Base-by-base conservation (phyloP, 129 eudicot species). In the Centrapalus pauciflorus region DNA sequence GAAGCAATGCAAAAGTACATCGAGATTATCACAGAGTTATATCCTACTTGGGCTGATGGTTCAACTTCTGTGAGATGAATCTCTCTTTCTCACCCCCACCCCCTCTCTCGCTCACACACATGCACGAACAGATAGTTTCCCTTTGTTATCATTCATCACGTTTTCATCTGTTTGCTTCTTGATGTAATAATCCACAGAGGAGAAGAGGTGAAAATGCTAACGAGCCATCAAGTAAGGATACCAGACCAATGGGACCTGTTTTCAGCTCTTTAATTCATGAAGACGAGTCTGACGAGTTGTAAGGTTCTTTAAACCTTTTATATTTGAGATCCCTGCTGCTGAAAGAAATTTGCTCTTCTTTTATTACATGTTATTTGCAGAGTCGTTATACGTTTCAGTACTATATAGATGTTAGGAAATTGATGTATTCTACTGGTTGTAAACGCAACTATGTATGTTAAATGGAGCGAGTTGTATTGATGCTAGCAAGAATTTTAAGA, bases 1-100 rank as follows among this genome's bases (percentile, higher is more conserved):
- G 96, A 93, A 75, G 98, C 98, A 37, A 93, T 93, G 98, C 74
- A 80, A 80, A 86, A 88, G 79, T 88, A 93, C 61, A 49, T 93
- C 64, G 92, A 79, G n/a, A 85, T 85, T 41, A 77, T 93, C 26
- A 81, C 89, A 8, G 78, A 81, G 54, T 67, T 93, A 33, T 84
- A 67, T 73, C 98, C 98, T 25, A 55, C 82, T 33, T 93, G 98
- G 98, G 70, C 61, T 51, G 77, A 52, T 70, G 96, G 92, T 70
- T 73, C 78, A 55, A 65, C 72, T 43, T 43, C 66, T 72, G 96
- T 93, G 75, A 85, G 95, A 66, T 58, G 35, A 33, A 23, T 38
- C 50, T 43, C 62, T 43, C 24, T 63, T 10, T 27, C 16, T 55
- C 21, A 12, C 16, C 13, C 14, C 8, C 20, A 56, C 63, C 29